Base-by-base conservation (phyloP, 371 early-diverging fungal species). In the Rhizopus arrhizus region DNA sequence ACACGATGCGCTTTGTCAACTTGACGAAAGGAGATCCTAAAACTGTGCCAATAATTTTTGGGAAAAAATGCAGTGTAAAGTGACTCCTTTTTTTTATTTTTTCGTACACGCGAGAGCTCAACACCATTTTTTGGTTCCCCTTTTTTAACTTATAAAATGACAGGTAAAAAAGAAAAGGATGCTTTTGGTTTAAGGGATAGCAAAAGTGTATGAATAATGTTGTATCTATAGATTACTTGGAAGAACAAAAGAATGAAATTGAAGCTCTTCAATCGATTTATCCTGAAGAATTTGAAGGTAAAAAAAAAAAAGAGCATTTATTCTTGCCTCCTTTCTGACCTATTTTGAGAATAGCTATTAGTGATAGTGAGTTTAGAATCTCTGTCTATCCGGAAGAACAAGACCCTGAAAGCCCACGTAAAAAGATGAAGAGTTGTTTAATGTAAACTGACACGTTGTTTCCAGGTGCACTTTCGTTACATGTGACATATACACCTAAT, bases 231-330 rank as follows among this genome's bases (percentile, higher is more conserved):
- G 90, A 89, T 69, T 91, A 90, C 73, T 66, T 71, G 34, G 91
- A 89, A 64, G 93, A 93, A 73, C 90, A 91, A 72, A 77, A 82
- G 29, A 91, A 89, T 65, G 97, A 97, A 71, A 71, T 96, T 49
- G 96, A 96, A 69, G 95, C 92, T 13, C 87, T 97, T 49, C 83
- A 88, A 59, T 94, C 95, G 54, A 97, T 97, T 75, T 97, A 93
- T 80, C 90, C 89, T 51, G 92, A 91, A 50, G 96, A 95, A 77
- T 91, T 94, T 61, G 77, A 81, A 68, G 84, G 89, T 87, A 83
- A 68, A 49, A 8, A 51, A 22, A 22, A 22, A 22, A 0, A 22
- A 22, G 13, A 38, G 5, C 28, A 4, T 3, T 38, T 38, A 2
- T 38, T 11, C 5, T 38, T 11, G 40, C 0, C 3, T 11, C 2